These are phyloP conservation scores for Ballota nigra DNA, from an alignment of 257 asterid genomes.

Conservation along the genomic window DNA sequence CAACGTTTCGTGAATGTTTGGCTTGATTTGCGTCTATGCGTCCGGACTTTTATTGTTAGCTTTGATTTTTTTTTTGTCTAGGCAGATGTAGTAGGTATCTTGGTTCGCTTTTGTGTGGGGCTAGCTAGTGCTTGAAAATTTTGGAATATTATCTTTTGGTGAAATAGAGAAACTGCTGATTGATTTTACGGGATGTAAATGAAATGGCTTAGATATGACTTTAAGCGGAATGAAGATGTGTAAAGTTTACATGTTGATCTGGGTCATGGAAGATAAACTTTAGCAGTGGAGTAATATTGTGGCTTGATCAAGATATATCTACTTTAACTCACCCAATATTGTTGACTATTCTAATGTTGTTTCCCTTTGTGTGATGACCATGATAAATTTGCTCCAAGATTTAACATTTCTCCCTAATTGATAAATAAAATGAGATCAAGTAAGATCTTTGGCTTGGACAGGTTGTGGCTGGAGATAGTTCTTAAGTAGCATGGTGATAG, in stretches of 20 bases:
- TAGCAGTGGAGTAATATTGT: not conserved
- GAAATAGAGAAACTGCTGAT: not conserved
- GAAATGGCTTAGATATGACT: not conserved
- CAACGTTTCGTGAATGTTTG: too few relatives aligned
- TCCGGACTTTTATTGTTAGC: too few relatives aligned
- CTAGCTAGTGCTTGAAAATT: not conserved
- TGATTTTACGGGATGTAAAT: not conserved
- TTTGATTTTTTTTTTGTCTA: too few relatives aligned
- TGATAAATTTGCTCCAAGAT: not conserved
- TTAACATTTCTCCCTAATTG: not conserved
- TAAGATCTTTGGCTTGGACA: not conserved
- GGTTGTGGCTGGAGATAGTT: not conserved
- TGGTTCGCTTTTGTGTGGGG: slow-evolving; percentile 5
- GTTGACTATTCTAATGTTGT: not conserved
- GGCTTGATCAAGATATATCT: slow-evolving; percentile 17
- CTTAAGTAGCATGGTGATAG: not conserved
- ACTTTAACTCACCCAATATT: not conserved
- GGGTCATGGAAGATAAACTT: not conserved
- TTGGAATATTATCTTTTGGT: not conserved
- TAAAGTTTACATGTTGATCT: slow-evolving; percentile 19
- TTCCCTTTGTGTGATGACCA: not conserved
- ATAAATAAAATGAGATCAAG: not conserved
- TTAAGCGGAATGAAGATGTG: slow-evolving; percentile 9
- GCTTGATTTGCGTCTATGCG: too few relatives aligned
- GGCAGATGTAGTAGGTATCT: slow-evolving; percentile 5